Evolutionary conservation across 2,329 filamentous ascomycete genomes (phyloP).

Genomic region (Pseudogymnoascus sp.): DNA sequence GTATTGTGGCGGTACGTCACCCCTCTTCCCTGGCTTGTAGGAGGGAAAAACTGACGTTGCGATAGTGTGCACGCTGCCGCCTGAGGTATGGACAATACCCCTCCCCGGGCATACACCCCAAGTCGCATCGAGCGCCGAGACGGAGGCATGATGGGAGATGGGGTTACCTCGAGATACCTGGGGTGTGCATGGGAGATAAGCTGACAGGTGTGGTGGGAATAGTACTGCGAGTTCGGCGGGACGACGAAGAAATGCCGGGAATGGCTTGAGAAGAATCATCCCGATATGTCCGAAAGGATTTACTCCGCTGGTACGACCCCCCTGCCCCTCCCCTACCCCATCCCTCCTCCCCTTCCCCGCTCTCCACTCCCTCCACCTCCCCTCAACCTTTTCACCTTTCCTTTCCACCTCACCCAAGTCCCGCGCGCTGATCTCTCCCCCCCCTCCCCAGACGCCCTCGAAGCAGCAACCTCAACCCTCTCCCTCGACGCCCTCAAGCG

Average conservation of each 20-base stretch:
- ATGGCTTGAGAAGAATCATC: constrained; percentile 74
- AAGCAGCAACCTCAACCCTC: constrained; percentile 75
- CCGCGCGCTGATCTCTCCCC: too few species aligned
- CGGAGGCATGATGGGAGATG: not conserved
- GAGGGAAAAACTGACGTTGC: too few species aligned
- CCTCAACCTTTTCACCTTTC: constrained; percentile 3
- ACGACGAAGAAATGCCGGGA: constrained; percentile 96
- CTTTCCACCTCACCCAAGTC: too few species aligned
- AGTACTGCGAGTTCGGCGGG: constrained; percentile 99
- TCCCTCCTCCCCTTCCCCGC: not conserved
- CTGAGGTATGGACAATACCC: constrained; percentile 42
- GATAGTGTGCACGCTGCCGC: constrained; percentile 53
- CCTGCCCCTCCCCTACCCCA: not conserved
- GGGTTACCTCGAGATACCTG: not conserved
- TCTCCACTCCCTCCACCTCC: not conserved
- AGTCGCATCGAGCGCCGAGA: not conserved
- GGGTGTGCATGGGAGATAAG: not conserved
- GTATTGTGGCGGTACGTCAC: constrained; percentile 26
- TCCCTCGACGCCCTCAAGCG: constrained; percentile 89
- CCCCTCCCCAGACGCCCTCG: constrained; percentile 65
- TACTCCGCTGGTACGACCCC: constrained; percentile 69
- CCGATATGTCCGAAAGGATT: constrained; percentile 64
- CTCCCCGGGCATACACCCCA: not conserved
- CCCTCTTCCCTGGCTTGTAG: not conserved
- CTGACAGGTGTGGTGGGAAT: constrained; percentile 23